Evolutionary conservation across 495 filamentous ascomycete genomes (phyloP), one percentile per base, ranked within the genome.

Genomic region (Hyaloscypha hepaticicola): DNA sequence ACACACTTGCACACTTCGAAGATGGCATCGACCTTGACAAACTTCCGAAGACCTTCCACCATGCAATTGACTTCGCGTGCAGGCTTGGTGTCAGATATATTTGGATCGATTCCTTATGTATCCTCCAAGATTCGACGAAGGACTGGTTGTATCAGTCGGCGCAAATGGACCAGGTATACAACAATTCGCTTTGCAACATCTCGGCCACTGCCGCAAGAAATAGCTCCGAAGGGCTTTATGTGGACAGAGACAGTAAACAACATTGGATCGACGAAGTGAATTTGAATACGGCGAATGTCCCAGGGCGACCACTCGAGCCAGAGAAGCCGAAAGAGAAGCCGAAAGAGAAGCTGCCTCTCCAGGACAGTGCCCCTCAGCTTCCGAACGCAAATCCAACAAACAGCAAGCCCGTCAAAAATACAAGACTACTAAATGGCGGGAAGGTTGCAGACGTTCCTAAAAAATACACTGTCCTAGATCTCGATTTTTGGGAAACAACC

Each of bases 61-160:
- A 63, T 63, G 60, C 60, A 19, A 24, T 63, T 24, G 49, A 63
- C 28, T 24, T 63, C 50, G 16, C 49, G 21, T 53, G 50, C 29
- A 52, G 50, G 27, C 48, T 52, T 29, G 45, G 41, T 28, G 27
- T 61, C 3, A 52, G 41, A n/a, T n/a, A n/a, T n/a, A n/a, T n/a
- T n/a, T n/a, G n/a, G n/a, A n/a, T n/a, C n/a, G n/a, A n/a, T n/a
- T n/a, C n/a, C n/a, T n/a, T n/a, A n/a, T n/a, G n/a, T n/a, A n/a
- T n/a, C n/a, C n/a, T n/a, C n/a, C n/a, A 65, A 58, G 55, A 65
- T 49, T 66, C 71, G 27, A 2, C n/a, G n/a, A 29, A 59, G 21
- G 64, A 66, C 29, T 66, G 64, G 64, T n/a, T 49, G 1, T 24
- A 51, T 16, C 19, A n/a, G n/a, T n/a, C n/a, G n/a, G n/a, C n/a